These are phyloP conservation scores for Hygrophorus pudorinus DNA, from an alignment of 768 basidiomycete species.

Conservation along the genomic window DNA sequence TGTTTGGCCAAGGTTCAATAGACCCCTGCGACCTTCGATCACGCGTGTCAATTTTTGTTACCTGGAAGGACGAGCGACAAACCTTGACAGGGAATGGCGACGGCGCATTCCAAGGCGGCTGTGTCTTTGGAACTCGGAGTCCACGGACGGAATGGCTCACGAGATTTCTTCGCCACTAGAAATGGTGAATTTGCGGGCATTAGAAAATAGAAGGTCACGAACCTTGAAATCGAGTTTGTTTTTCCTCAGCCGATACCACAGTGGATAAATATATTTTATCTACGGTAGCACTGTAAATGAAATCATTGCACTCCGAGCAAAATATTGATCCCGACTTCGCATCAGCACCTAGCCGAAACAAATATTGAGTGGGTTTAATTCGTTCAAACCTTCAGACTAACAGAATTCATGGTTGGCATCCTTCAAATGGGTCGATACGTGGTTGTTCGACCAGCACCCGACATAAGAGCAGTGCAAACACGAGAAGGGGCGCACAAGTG, in stretches of 20 bases:
- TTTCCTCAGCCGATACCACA: slow-evolving; percentile 48
- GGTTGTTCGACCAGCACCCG: slow-evolving; percentile 60
- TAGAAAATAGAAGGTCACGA: slow-evolving; percentile 2
- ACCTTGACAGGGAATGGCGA: slow-evolving; percentile 69
- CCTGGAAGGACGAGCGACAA: slow-evolving; percentile 5
- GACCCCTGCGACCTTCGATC: slow-evolving; percentile 60
- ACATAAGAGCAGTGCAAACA: slow-evolving; percentile 64
- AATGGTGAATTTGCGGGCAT: background rate
- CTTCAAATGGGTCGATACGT: slow-evolving; percentile 48
- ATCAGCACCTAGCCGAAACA: slow-evolving; percentile 49
- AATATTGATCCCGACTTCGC: slow-evolving; percentile 64
- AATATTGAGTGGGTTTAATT: background rate
- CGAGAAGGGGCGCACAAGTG: slow-evolving; percentile 55
- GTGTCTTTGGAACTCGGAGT: slow-evolving; percentile 27
- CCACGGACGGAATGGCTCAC: slow-evolving; percentile 30
- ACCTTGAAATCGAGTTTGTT: slow-evolving; percentile 53
- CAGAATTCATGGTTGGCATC: slow-evolving; percentile 55
- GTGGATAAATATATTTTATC: slow-evolving; percentile 35
- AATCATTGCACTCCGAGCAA: slow-evolving; percentile 66
- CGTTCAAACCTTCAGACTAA: slow-evolving; percentile 25
- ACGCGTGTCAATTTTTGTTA: background rate
- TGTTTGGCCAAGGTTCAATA: slow-evolving; percentile 85
- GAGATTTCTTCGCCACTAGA: slow-evolving; percentile 26
- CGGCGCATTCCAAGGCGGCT: slow-evolving; percentile 37
- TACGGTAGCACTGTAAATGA: slow-evolving; percentile 51